phyloP scores from a whole-genome alignment of 2,329 filamentous ascomycete genomes.

The Hymenoscyphus repandus region DNA sequence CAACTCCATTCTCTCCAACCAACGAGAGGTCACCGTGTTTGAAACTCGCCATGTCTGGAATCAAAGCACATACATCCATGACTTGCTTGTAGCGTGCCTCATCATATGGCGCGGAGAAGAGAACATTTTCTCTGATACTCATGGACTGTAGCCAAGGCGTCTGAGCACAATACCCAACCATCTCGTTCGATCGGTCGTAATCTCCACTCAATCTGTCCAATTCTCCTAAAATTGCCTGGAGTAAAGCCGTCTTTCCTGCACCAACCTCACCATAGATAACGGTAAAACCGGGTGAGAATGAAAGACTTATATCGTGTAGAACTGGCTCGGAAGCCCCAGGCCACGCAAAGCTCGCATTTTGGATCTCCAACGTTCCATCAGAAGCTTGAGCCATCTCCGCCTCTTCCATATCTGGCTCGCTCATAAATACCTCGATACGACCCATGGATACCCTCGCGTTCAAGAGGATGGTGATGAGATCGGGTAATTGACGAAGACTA shows the following conservation, averaged over 20 bases:
- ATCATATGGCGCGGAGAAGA: constrained; percentile 63
- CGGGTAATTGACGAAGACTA: constrained; percentile 69
- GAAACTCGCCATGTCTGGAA: constrained; percentile 56
- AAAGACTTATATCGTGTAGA: constrained; percentile 47
- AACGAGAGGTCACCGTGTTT: constrained; percentile 59
- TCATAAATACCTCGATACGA: constrained; percentile 82
- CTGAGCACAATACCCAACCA: constrained; percentile 60
- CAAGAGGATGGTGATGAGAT: constrained; percentile 68
- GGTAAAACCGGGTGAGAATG: constrained; percentile 51
- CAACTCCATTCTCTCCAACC: constrained; percentile 57
- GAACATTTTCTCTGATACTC: constrained; percentile 64
- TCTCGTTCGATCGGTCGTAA: constrained; percentile 47
- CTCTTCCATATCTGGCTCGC: constrained; percentile 69
- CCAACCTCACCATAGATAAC: constrained; percentile 60
- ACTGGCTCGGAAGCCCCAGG: constrained; percentile 59
- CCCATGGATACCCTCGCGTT: constrained; percentile 80
- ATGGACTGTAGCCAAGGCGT: constrained; percentile 65
- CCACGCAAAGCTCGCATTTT: constrained; percentile 71
- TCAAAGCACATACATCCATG: constrained; percentile 57
- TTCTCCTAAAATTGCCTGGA: constrained; percentile 30
- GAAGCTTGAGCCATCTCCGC: constrained; percentile 30
- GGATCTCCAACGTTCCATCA: constrained; percentile 41
- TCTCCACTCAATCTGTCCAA: constrained; percentile 23
- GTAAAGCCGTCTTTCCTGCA: constrained; percentile 51
- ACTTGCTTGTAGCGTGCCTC: constrained; percentile 63